Percentiles rank a stretch among this genome's conserved stretches.
Conservation (phyloP, 2,329 filamentous ascomycete genomes). For the Trichoderma aggressivum region DNA sequence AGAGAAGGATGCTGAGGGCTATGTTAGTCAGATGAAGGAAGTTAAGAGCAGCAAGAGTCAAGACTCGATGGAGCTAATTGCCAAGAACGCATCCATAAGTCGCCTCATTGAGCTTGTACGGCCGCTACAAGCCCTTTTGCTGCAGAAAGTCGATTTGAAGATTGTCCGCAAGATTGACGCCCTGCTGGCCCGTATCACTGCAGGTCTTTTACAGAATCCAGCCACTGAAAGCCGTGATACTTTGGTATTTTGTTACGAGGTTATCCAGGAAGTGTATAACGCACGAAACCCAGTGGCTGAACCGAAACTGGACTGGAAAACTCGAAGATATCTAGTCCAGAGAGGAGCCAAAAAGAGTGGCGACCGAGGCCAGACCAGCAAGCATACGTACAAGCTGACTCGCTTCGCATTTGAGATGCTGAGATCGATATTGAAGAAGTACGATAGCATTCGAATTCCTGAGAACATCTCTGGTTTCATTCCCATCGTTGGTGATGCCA, state of each 20-base stretch:
- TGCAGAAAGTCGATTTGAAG: conserved; percentile 78
- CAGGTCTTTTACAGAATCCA: conserved; percentile 78
- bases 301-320: conserved; percentile 57
- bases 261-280: conserved; percentile 82
- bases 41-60: conserved; percentile 98
- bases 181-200: conserved; percentile 75
- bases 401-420: conserved; percentile 86
- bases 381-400: conserved; percentile 81
- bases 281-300: conserved; percentile 51
- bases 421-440: conserved; percentile 79
- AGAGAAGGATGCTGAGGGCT: conserved; percentile 96
- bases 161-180: conserved; percentile 90
- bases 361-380: conserved; percentile 68
- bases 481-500: conserved; percentile 81
- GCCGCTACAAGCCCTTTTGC: conserved; percentile 73
- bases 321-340: conserved; percentile 75
- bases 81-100: conserved; percentile 73
- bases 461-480: conserved; percentile 81
- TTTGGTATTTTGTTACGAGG: conserved; percentile 91
- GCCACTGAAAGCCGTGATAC: conserved; percentile 75
- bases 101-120: conserved; percentile 71
- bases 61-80: conserved; percentile 92
- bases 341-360: conserved; percentile 72
- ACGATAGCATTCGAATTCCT: conserved; percentile 74
- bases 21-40: conserved; percentile 93